Base-by-base conservation (phyloP, 2,329 filamentous ascomycete genomes). In the Diaporthe eres region DNA sequence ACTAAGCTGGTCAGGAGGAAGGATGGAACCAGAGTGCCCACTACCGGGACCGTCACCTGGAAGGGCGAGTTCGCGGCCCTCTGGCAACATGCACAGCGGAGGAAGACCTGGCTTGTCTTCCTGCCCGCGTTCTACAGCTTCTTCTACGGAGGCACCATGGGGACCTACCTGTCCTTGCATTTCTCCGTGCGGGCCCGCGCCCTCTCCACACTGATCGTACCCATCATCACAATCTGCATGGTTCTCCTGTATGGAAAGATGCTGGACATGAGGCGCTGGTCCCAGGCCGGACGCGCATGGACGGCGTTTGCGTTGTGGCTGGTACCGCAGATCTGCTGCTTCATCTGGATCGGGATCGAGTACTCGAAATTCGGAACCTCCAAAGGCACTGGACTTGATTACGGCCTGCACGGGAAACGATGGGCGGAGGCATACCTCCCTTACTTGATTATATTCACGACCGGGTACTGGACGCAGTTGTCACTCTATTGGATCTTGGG, bases 131-230 rank as follows among this genome's bases (percentile, higher is more conserved):
- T 84, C 75, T 84, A 84, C 78, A 83, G 83, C 2, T 85, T 85
- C 79, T 85, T 85, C 78, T 84, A 82, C 28, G 83, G 83, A 39
- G 84, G 83, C 39, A 83, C 81, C 1, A 81, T 83, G 81, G 82
- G 82, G 3, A 84, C 83, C 2, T 83, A 83, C 71, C 78, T 83
- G 9, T 80, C 81, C 6, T 75, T 81, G 4, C 82, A 83, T 75
- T 83, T 83, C 75, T 82, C 80, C 5, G 82, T 83, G 22, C 78
- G 82, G 44, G 76, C 82, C 9, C 82, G 82, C 39, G 82, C 81
- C 3, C 55, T 82, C 8, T 83, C 82, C 4, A 80, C 82, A 8
- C 68, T 77, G 6, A 71, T 77, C 10, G 60, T 71, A 19, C 81
- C 83, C 4, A 78, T 83, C 34, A 79, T 79, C 34, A 81, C 81